Base-by-base conservation (phyloP, 345 rosid species). In the Microcos paniculata region DNA sequence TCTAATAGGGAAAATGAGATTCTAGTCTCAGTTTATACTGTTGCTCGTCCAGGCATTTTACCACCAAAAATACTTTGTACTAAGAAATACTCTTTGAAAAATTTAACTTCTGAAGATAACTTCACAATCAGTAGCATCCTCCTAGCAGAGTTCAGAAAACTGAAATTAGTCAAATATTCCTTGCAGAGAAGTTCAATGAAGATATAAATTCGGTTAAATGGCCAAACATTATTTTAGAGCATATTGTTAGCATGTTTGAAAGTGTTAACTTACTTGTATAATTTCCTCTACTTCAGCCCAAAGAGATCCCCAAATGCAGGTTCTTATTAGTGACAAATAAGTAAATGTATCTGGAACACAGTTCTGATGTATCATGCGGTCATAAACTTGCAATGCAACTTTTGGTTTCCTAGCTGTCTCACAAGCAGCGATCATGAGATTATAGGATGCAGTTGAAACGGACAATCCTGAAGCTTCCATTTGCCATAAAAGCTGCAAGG, bases 281-380 rank as follows among this genome's bases (percentile, higher is more conserved):
- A 92, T 89, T 68, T 82, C 90, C 48, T 85, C 86, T 72, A 89
- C 92, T 81, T 90, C 86, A 40, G 52, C 77, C 97, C 95, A 94
- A 24, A 88, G 87, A 33, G 95, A 92, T 72, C 92, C 97, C 98
- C 95, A 88, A 51, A 91, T 78, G 81, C 94, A 92, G 71, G 89
- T 80, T 82, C 97, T 82, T 76, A 90, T 45, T 62, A 94, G 81
- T 0, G 97, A 87, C 57, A 88, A 71, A 80, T 89, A 80, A n/a
- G 95, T 91, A 70, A 90, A 92, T 21, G 86, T 90, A 79, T 92
- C 88, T 6, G 94, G 88, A 26, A 31, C 26, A 76, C 89, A 87
- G 45, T 77, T 73, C 79, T 66, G 86, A 57, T 87, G 87, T 65
- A 69, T 76, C 97, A 94, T 91, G 79, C 81, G 97, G 71, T 87